Percentiles rank a stretch among this genome's conserved stretches.
phyloP scores from a whole-genome alignment of 1,139 yeast genomes.

The Entelexis paramagnoliae region DNA sequence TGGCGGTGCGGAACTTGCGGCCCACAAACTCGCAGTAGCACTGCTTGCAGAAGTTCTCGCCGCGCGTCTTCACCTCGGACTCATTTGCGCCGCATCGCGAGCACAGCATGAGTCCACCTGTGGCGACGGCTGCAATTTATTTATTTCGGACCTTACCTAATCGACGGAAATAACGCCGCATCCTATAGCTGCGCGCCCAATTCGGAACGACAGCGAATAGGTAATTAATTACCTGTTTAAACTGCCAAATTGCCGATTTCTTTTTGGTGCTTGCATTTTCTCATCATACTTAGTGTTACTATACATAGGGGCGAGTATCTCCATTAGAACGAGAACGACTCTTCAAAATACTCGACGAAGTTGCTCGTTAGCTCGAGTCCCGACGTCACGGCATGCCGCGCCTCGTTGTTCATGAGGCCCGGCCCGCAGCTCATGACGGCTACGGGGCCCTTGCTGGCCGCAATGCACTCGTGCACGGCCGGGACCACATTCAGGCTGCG shows the following conservation, averaged over 20 bases:
- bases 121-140: background rate
- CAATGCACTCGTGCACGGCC: slow-evolving; percentile 34
- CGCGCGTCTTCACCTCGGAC: slow-evolving; percentile 26
- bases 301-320: background rate
- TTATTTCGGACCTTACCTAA: slow-evolving; percentile 1
- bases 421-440: slow-evolving; percentile 40
- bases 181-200: background rate
- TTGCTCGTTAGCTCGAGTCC: slow-evolving; percentile 22
- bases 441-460: slow-evolving; percentile 30
- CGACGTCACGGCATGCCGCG: slow-evolving; percentile 28
- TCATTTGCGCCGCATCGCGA: slow-evolving; percentile 13
- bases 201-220: too few species aligned
- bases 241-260: too few species aligned
- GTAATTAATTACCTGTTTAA: too few species aligned
- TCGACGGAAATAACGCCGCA: background rate
- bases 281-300: too few species aligned
- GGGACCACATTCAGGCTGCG: slow-evolving; percentile 25
- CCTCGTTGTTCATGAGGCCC: slow-evolving; percentile 31
- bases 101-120: slow-evolving; percentile 2
- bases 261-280: too few species aligned
- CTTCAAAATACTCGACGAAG: slow-evolving; percentile 35
- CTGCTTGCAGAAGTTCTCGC: slow-evolving; percentile 41
- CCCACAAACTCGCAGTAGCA: slow-evolving; percentile 67
- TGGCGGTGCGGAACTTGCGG: slow-evolving; percentile 69
- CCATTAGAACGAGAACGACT: slow-evolving; percentile 35